phyloP scores from a whole-genome alignment of 2,329 filamentous ascomycete species.

The Meredithiella fracta region DNA sequence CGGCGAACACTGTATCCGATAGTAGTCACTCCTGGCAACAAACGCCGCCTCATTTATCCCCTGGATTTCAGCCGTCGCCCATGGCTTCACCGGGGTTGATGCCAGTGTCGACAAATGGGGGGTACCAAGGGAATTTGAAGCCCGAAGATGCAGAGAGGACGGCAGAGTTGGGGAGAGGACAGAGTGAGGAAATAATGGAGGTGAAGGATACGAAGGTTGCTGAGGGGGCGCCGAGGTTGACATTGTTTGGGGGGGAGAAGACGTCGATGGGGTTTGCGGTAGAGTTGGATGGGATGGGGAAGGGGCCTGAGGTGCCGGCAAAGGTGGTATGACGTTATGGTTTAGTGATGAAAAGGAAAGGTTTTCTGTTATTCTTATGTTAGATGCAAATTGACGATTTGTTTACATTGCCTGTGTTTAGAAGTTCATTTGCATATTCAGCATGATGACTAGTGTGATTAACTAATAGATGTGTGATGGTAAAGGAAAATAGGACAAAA shows the following conservation, averaged over 20 bases:
- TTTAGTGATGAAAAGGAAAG: no score
- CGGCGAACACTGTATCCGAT: not conserved
- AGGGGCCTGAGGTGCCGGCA: not conserved
- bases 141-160: not conserved
- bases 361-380: not conserved
- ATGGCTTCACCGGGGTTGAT: not conserved
- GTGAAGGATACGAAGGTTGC: not conserved
- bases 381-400: not conserved
- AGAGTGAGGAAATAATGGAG: no score
- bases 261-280: not conserved
- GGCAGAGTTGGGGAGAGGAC: not conserved
- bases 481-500: no score
- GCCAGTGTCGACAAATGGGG: not conserved
- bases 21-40: conserved; percentile 1
- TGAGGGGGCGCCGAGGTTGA: not conserved
- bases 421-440: no score
- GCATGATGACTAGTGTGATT: no score
- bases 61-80: conserved; percentile 2
- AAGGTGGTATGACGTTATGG: not conserved
- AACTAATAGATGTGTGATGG: no score
- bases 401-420: not conserved
- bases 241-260: not conserved
- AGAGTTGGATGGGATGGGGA: not conserved
- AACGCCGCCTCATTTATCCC: not conserved
- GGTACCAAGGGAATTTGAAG: not conserved